Evolutionary conservation across 2,329 filamentous ascomycete species (phyloP), one percentile per base, ranked within the genome.

Genomic region (Ophiosphaerella korrae): DNA sequence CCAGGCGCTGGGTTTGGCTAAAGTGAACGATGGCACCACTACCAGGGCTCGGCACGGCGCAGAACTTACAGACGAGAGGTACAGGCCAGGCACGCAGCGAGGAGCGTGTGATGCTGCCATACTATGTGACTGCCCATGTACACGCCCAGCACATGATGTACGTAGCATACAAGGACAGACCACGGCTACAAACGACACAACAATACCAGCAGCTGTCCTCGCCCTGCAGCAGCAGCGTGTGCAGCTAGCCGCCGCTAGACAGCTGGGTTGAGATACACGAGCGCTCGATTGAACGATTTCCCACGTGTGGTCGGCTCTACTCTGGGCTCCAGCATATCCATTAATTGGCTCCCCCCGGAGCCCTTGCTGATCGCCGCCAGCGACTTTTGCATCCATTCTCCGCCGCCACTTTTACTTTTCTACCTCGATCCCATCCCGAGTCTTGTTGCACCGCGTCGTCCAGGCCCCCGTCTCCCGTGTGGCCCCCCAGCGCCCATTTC

Each of bases 281-380:
- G 63, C 64, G 58, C 67, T 67, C 69, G 66, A 70, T 70, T 70
- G 14, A 68, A 67, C 67, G 65, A 72, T 71, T 65, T 70, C 63
- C 69, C 70, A 72, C 70, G 69, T 73, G 69, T 61, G 56, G 44
- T 40, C 59, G 64, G 50, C 62, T 62, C 55, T 53, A 54, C 57
- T 48, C 62, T 64, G 58, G 60, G 66, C 63, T 48, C 46, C 62
- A 54, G 42, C 54, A 70, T 72, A 38, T 31, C 51, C 60, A 62
- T 58, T 60, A 59, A 69, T 72, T 71, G 67, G 68, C 58, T 62
- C 48, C 45, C 52, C 57, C 48, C 29, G 24, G 50, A 54, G 61
- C 58, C 56, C 61, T 60, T 62, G 55, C 57, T 58, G 47, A 59
- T 60, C 52, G 35, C 47, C 40, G 50, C 53, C 61, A 51, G 54